Evolutionary conservation across 805 yeast genomes (phyloP), one percentile per base, ranked within the genome.

Genomic region (Candida orba): DNA sequence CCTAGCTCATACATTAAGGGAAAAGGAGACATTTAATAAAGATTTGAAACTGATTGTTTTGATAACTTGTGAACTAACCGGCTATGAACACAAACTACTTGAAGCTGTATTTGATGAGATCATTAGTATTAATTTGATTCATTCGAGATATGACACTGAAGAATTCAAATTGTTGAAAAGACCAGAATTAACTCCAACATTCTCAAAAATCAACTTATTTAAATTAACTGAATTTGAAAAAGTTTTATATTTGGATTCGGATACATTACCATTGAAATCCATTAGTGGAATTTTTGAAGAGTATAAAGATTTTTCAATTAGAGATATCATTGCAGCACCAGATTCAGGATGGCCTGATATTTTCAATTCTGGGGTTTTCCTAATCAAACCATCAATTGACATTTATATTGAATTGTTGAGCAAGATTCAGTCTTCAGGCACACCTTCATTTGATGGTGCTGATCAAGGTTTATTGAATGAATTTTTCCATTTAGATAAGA

Each of bases 261-360:
- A 84, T 59, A 69, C 84, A 4, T 58, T 79, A 34, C 81, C 81
- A 4, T 35, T 67, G 29, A 52, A 64, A 33, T 59, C 63, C 10
- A 43, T 68, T 0, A 35, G 31, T 22, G 37, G 40, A 4, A 27
- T 50, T 6, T 56, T 65, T 30, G 44, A 36, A 3, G 25, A 48
- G 6, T 43, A 54, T 14, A 48, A 55, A 40, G 50, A 51, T 6
- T 27, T 56, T 2, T 36, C 54, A 5, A 44, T 50, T 10, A 31
- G 45, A 9, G 64, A 65, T 45, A 50, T 57, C 14, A 52, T 52
- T 10, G 61, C 93, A 0, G 66, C 81, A 7, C 86, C 93, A 0
- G 95, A 86, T 61, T 67, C 76, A 13, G 93, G 95, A n/a, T 86
- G 91, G 83, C 95, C 95, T 1, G 95, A 86, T 64, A 72, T 81